Base-by-base conservation (phyloP, 805 yeast species). In the Candida sakaeoensis region DNA sequence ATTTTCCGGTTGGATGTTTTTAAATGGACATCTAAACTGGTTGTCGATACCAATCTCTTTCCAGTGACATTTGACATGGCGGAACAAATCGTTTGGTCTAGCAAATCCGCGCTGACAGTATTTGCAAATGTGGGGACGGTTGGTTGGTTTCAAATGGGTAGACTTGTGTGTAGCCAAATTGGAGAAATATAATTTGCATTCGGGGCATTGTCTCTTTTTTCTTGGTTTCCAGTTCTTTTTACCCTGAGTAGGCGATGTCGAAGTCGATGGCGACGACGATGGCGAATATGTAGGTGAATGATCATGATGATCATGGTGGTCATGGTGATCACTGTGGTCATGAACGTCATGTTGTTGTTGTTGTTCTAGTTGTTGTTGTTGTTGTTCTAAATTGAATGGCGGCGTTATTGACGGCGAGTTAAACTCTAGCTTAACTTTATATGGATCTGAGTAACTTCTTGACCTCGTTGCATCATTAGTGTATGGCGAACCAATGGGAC, bases 51-150 rank as follows among this genome's bases (percentile, higher is more conserved):
- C 85, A 4, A 78, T 72, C 50, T 83, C 91, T 49, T 84, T 83
- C 73, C 89, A 77, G 59, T 89, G 97, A 42, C 91, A 75, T 60
- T 86, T 88, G 52, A 81, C 79, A 58, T 89, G 97, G 45, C 97
- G 73, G 48, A 82, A 76, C 49, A 90, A 66, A 58, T 89, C 96
- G 57, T 90, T 90, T 31, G 90, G 82, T 43, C 96, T 72, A 12
- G 93, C 86, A 63, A 89, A 89, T 2, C 95, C 95, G 44, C 96
- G 77, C 29, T 75, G 70, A 59, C 97, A 89, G 24, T 80, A 75
- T 30, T 76, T 70, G 61, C 97, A 89, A 33, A 79, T 68, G 55
- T 82, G 91, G 0, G 95, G 95, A 43, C 95, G 72, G 12, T 79
- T 70, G 15, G 80, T 75, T 8, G 83, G 85, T 40, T 80, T 79